These are phyloP conservation scores for Rhododendron ferrugineum DNA, from an alignment of 148 eudicot species.

Conservation along the genomic window DNA sequence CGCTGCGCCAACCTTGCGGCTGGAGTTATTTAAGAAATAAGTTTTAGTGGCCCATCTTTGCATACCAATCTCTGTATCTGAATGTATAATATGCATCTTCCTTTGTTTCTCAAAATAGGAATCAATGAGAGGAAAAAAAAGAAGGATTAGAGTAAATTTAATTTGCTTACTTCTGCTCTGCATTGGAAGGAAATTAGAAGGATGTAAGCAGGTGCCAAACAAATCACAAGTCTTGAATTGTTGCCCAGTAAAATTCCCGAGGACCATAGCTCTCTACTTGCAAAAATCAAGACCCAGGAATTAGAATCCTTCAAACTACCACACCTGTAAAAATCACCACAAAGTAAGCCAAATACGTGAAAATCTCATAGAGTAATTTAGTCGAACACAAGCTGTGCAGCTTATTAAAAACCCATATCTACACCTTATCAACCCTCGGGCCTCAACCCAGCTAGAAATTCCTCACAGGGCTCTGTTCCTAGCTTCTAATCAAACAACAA, in stretches of 20 bases:
- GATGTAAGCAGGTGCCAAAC: slow-evolving; percentile 19
- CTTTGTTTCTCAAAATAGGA: background rate
- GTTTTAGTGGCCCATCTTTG: background rate
- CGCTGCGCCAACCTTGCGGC: too few relatives aligned
- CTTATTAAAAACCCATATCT: background rate
- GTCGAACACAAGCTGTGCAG: background rate
- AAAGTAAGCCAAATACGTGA: background rate
- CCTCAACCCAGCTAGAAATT: background rate
- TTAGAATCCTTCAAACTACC: background rate
- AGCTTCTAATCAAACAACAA: background rate
- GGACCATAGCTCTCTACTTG: slow-evolving; percentile 8
- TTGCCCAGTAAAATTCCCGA: slow-evolving; percentile 8
- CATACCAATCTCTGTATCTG: background rate
- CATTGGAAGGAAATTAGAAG: slow-evolving; percentile 18
- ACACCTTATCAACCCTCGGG: background rate
- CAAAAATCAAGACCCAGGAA: background rate
- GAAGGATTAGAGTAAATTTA: background rate
- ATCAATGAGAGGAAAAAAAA: background rate
- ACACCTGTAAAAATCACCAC: background rate
- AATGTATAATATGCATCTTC: background rate
- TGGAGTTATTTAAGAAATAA: background rate
- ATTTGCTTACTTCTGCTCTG: slow-evolving; percentile 34
- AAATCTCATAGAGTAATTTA: background rate
- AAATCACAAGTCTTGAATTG: slow-evolving; percentile 27
- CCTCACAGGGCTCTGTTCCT: background rate